Conservation (phyloP, 106 monocot species). For the Dendrobium huoshanense region DNA sequence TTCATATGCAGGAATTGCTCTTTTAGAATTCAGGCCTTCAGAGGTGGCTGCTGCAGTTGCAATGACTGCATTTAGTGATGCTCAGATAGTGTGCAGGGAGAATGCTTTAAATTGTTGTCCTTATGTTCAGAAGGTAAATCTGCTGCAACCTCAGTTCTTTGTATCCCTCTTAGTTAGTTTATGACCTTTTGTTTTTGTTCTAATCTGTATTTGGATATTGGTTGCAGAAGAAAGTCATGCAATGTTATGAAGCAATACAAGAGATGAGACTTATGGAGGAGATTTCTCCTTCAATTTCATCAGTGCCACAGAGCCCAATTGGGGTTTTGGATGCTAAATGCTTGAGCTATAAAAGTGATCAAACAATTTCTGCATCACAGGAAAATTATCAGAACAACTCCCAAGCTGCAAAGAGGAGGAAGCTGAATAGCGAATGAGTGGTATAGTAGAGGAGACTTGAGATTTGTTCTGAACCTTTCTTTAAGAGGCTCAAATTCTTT, state of each 20-base stretch:
- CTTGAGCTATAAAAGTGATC: slow-evolving; percentile 6
- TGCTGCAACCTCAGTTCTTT: neutral
- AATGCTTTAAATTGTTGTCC: slow-evolving; percentile 1
- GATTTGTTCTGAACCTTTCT: neutral
- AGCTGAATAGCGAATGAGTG: neutral
- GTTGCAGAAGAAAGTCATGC: slow-evolving; percentile 13
- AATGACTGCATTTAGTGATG: neutral
- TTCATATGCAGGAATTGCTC: slow-evolving; percentile 7
- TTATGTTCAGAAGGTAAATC: slow-evolving; percentile 9
- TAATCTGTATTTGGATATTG: neutral
- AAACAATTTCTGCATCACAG: neutral
- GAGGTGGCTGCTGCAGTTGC: slow-evolving; percentile 16
- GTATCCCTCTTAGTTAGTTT: neutral
- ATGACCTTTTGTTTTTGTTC: neutral
- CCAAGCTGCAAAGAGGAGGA: neutral
- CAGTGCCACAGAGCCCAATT: slow-evolving; percentile 5
- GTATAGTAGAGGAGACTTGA: neutral
- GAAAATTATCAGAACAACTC: neutral
- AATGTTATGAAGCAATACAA: slow-evolving; percentile 13
- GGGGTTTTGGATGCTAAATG: slow-evolving; percentile 13
- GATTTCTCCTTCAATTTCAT: neutral
- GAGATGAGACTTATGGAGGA: neutral
- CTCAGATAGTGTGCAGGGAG: neutral
- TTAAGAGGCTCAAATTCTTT: neutral
- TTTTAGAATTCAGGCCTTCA: slow-evolving; percentile 16